Percentiles rank a stretch among this genome's conserved stretches.
phyloP scores from a whole-genome alignment of 2,329 filamentous ascomycete species.

The Curvularia verruculosa region DNA sequence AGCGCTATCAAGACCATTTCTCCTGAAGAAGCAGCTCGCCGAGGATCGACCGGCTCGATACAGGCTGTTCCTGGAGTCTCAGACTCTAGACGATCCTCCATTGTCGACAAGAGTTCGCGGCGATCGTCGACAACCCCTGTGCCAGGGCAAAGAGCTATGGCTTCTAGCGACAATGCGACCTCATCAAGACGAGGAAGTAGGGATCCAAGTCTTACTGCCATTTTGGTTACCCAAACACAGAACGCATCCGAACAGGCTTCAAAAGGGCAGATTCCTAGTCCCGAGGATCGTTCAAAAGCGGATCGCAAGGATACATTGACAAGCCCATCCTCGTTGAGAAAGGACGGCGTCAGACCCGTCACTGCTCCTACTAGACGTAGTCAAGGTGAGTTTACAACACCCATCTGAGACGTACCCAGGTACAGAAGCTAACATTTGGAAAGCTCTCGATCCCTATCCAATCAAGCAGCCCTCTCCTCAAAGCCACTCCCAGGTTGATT shows the following conservation, averaged over 20 bases:
- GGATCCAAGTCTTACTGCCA: conserved; percentile 49
- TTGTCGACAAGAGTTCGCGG: conserved; percentile 36
- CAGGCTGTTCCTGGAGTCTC: conserved; percentile 21
- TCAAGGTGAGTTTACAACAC: conserved; percentile 40
- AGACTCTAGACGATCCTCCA: conserved; percentile 38
- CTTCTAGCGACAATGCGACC: conserved; percentile 43
- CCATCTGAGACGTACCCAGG: conserved; percentile 15
- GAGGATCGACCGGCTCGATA: conserved; percentile 38
- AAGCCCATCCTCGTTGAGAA: conserved; percentile 34
- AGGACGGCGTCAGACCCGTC: conserved; percentile 39
- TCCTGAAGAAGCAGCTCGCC: conserved; percentile 30
- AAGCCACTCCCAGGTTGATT: conserved; percentile 45
- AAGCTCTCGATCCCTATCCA: conserved; percentile 42
- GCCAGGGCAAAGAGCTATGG: conserved; percentile 21
- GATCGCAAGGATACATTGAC: conserved; percentile 42
- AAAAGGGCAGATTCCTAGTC: conserved; percentile 22
- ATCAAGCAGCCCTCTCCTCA: conserved; percentile 39
- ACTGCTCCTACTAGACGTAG: conserved; percentile 45
- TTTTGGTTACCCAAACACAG: conserved; percentile 48
- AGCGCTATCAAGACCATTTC: conserved; percentile 15
- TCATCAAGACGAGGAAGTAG: conserved; percentile 47
- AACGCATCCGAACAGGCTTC: conserved; percentile 33
- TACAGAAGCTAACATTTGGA: conserved; percentile 6
- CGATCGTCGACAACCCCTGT: conserved; percentile 39
- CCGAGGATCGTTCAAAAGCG: conserved; percentile 27